A percentile compares a stretch with the other conserved stretches of the same genome.
Evolutionary conservation across 345 rosid genomes (phyloP).

Genomic region (Reutealis trisperma): DNA sequence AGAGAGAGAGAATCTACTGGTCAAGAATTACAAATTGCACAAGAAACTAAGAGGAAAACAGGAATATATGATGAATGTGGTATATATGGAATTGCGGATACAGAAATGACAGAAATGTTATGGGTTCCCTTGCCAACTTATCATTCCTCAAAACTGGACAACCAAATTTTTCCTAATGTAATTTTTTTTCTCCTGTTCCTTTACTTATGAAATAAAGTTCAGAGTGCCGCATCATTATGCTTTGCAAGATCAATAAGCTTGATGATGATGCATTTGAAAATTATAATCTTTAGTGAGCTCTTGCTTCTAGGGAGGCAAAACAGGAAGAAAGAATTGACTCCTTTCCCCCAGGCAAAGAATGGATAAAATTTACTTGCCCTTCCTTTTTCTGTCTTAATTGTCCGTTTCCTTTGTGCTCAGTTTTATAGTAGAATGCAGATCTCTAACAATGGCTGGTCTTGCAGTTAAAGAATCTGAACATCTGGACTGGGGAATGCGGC

Average conservation of each 20-base stretch:
- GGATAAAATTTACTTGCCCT: no score
- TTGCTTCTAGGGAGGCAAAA: background rate
- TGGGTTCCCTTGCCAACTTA: no score
- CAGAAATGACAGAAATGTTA: no score
- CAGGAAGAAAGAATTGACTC: background rate
- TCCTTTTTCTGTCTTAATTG: background rate
- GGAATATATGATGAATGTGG: no score
- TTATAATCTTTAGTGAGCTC: background rate
- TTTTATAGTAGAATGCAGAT: background rate
- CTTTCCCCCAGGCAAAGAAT: background rate
- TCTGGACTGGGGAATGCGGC: slow-evolving; percentile 80
- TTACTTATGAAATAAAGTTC: background rate
- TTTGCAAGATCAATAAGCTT: background rate
- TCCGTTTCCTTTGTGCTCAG: background rate
- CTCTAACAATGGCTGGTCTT: slow-evolving; percentile 14
- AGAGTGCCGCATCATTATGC: background rate
- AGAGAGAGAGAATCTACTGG: no score
- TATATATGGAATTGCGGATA: no score
- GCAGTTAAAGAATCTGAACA: slow-evolving; percentile 86
- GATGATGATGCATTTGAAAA: background rate
- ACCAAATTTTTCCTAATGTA: no score
- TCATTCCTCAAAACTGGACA: no score
- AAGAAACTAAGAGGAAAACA: no score
- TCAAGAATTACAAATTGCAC: no score
- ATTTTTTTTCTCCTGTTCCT: no score